phyloP scores from a whole-genome alignment of 1,284 basidiomycete genomes.

The Earliella scabrosa region DNA sequence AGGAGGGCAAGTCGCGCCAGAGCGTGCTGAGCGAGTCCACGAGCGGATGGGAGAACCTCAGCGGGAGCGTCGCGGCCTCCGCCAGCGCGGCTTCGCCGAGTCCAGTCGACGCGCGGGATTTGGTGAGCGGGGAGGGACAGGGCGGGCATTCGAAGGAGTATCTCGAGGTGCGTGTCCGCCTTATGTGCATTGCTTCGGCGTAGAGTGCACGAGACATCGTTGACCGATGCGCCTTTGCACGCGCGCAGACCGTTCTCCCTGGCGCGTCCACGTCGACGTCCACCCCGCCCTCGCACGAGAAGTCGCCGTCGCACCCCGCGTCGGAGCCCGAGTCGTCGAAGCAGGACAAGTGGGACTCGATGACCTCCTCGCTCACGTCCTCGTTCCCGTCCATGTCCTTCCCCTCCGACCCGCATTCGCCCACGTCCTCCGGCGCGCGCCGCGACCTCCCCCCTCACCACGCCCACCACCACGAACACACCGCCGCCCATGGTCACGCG shows the following conservation, averaged over 20 bases:
- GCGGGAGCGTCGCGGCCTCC: constrained; percentile 33
- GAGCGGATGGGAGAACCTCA: constrained; percentile 58
- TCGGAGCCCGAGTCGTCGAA: constrained; percentile 46
- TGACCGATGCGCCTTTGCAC: background rate
- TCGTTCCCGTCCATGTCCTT: constrained; percentile 80
- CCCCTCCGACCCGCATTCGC: constrained; percentile 55
- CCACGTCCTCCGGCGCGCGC: constrained; percentile 25
- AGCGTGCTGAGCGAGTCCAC: constrained; percentile 30
- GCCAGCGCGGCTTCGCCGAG: constrained; percentile 29
- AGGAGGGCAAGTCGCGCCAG: constrained; percentile 31
- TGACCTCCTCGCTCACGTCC: constrained; percentile 64
- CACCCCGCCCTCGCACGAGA: constrained; percentile 23
- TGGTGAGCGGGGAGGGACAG: constrained; percentile 48
- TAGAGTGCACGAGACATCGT: background rate
- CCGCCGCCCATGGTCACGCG: constrained; percentile 31
- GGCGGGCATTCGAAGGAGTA: constrained; percentile 33
- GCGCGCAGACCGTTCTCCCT: constrained; percentile 24
- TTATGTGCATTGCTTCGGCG: background rate
- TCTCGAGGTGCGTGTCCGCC: constrained; percentile 32
- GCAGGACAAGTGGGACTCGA: constrained; percentile 65
- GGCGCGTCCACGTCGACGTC: constrained; percentile 24
- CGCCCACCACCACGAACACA: constrained; percentile 23
- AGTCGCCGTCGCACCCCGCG: constrained; percentile 23
- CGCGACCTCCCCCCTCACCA: constrained; percentile 24
- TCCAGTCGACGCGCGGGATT: constrained; percentile 49